Conservation (phyloP, 768 basidiomycete genomes). For the Kwoniella pini region DNA sequence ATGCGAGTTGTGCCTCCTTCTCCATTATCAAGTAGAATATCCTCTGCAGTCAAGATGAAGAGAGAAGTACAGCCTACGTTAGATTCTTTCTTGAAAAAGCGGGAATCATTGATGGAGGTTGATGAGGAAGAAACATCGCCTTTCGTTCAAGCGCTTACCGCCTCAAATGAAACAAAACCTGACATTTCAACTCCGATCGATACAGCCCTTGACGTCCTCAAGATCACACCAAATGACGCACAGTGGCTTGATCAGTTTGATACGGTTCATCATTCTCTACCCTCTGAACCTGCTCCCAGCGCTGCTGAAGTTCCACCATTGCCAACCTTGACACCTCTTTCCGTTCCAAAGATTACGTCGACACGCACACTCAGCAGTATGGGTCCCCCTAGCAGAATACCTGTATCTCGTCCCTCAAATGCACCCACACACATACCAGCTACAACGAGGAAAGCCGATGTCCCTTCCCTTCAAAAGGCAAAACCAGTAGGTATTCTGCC, state of each 20-base stretch:
- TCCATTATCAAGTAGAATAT: conserved; percentile 2
- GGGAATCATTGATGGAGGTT: background rate
- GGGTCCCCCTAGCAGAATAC: background rate
- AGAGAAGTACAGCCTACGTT: conserved; percentile 1
- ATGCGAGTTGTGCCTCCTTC: conserved; percentile 1
- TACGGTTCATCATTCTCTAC: too few relatives aligned
- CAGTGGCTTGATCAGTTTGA: too few relatives aligned
- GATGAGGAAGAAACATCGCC: background rate
- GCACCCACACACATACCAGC: background rate
- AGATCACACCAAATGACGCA: too few relatives aligned
- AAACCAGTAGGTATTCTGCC: conserved; percentile 17
- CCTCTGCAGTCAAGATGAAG: background rate
- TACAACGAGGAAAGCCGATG: too few relatives aligned
- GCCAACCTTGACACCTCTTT: background rate
- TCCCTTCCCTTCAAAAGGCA: too few relatives aligned
- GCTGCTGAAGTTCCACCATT: background rate
- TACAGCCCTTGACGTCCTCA: too few relatives aligned
- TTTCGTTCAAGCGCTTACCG: too few relatives aligned
- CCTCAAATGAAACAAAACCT: too few relatives aligned
- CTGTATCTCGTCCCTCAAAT: conserved; percentile 2
- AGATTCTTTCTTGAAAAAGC: background rate
- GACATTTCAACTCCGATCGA: too few relatives aligned
- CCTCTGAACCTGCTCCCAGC: too few relatives aligned
- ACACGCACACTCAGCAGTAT: conserved; percentile 22
- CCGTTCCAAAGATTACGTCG: conserved; percentile 20